Evolutionary conservation across 2,329 filamentous ascomycete species (phyloP), one percentile per base, ranked within the genome.

Genomic region (Xylariales sp.): DNA sequence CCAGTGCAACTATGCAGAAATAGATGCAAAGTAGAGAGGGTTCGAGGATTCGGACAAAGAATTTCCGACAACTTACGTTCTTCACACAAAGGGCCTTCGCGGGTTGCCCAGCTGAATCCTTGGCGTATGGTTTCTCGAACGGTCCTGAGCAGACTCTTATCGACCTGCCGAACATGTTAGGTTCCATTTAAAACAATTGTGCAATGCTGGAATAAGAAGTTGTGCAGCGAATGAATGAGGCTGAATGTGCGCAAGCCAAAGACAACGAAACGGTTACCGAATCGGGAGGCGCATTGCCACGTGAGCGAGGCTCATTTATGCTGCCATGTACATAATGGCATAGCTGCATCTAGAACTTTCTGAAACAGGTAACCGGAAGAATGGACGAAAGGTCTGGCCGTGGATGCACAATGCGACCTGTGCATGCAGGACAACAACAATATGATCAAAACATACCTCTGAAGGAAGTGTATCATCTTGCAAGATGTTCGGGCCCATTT

Each of bases 61-160:
- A 30, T n/a, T 31, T 17, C 31, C 19, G 28, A 17, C 23, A 43
- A 81, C 85, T 77, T 70, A 88, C 85, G 93, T 69, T 98, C 93
- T 83, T 98, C 93, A 61, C 93, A 97, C 18, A 98, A 72, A 14
- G 93, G 93, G 1, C 93, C 93, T 76, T 98, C 93, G 46, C 93
- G 76, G 21, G 90, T 88, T 34, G 88, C 93, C 93, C 93, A 98
- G 60, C 85, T 89, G 64, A 98, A 98, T 21, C 93, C 93, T 65
- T 98, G 93, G 33, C 88, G 83, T 52, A 98, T 88, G 6, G 87
- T 91, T 59, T 98, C 93, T 51, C 89, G 83, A 30, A 96, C 91
- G 24, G 82, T 85, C 52, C 83, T 82, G 21, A 98, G 76, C 15
- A 90, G 74, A 62, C 91, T 94, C 66, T 94, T 93, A 67, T 98